Evolutionary conservation across 148 eudicot species (phyloP).

Genomic region (Limonium bicolor): DNA sequence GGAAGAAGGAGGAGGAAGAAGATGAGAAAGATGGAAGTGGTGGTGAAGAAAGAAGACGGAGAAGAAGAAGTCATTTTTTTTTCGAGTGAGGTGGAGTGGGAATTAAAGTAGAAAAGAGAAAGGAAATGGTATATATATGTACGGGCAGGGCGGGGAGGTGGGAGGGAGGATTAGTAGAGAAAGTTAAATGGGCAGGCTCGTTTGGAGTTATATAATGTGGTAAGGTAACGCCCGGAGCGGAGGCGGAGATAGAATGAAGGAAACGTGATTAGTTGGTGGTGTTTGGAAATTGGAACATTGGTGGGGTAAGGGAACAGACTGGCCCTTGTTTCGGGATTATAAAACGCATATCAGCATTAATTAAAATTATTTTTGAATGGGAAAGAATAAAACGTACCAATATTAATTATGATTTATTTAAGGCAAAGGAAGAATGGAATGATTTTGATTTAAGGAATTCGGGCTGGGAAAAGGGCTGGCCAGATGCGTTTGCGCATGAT

Average conservation of each 20-base stretch:
- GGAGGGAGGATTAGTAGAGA: neutral
- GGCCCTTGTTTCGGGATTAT: neutral
- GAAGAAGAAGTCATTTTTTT: slow-evolving; percentile 13
- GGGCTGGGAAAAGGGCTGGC: no score
- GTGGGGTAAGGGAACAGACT: no score
- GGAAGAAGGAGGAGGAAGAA: slow-evolving; percentile 3
- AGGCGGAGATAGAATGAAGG: no score
- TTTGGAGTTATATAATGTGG: neutral
- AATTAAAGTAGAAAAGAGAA: slow-evolving; percentile 1
- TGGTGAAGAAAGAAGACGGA: slow-evolving; percentile 3
- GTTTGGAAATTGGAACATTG: neutral
- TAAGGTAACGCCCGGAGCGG: no score
- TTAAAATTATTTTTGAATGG: no score
- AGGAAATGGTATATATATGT: neutral
- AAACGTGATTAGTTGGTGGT: neutral
- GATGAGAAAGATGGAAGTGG: neutral
- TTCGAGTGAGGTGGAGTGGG: neutral
- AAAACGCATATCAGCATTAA: neutral
- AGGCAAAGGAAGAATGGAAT: no score
- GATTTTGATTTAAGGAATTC: neutral
- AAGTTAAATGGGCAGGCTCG: neutral
- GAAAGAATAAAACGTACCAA: no score
- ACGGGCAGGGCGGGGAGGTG: neutral
- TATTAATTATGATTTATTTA: no score
- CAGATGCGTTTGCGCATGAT: slow-evolving; percentile 1